Evolutionary conservation across 768 basidiomycete species (phyloP), one percentile per base, ranked within the genome.

Genomic region (Termitomyces sp.): DNA sequence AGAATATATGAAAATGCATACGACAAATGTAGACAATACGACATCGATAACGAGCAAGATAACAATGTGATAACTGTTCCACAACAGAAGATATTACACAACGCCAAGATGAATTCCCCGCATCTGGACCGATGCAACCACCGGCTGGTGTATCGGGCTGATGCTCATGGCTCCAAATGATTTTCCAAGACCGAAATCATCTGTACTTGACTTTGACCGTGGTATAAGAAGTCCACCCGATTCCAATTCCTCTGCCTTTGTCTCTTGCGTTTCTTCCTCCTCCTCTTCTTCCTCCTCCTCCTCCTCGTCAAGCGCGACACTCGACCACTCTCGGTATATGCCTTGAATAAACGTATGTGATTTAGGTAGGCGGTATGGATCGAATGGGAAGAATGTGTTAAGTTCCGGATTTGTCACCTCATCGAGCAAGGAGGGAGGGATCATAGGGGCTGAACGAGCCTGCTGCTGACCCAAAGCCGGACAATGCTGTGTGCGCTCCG

Each of bases 311-410:
- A 85, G 83, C 4, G 90, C 87, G 3, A 96, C 94, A 33, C 84
- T 76, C 18, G 85, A 76, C 96, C 96, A 99, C 59, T 95, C 92
- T 46, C 94, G 79, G 66, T 98, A 99, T 28, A 97, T 82, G 9
- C 77, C 78, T 54, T 92, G 85, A 55, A 99, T 89, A 66, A 86
- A 97, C 22, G 72, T 70, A 32, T 81, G 77, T 38, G 92, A 94
- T 57, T 84, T 80, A 0, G 92, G 89, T 5, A 99, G 84, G 58
- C 87, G 90, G 76, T 93, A 98, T 2, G 97, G 97, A 70, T 99
- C 97, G 68, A 99, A 99, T 0, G 97, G 97, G 77, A 99, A 99
- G 76, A 98, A 98, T 11, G 87, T 85, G 67, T 93, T 94, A 55
- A 98, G 78, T 59, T 95, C 93, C 9, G 81, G 76, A 52, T 82